Percentiles rank a stretch among this genome's conserved stretches.
Evolutionary conservation across 2,329 filamentous ascomycete species (phyloP).

Genomic region (Xylariaceae sp.): DNA sequence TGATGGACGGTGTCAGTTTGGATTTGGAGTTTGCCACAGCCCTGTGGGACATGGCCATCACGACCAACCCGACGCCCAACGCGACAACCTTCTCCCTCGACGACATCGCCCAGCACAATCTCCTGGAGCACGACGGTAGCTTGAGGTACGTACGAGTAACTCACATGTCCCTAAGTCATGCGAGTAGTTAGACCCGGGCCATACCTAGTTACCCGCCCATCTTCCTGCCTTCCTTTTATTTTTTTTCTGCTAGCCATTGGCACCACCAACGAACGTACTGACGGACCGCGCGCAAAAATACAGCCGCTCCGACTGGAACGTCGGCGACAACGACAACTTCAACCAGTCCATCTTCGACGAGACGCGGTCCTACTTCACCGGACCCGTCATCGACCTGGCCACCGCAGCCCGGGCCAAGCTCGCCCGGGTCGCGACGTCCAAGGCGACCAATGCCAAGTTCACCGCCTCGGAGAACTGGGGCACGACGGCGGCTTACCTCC

Average conservation of each 20-base stretch:
- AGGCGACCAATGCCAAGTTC: constrained; percentile 7
- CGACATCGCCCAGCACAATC: constrained; percentile 35
- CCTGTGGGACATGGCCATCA: constrained; percentile 36
- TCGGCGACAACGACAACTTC: constrained; percentile 44
- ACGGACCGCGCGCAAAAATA: too few species aligned
- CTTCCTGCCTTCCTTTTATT: background rate
- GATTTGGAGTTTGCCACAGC: constrained; percentile 28
- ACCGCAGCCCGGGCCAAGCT: constrained; percentile 30
- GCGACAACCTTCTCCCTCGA: constrained; percentile 32
- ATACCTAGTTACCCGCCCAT: background rate
- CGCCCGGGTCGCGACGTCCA: constrained; percentile 5
- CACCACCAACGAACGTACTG: too few species aligned
- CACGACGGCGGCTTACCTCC: constrained; percentile 41
- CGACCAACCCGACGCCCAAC: constrained; percentile 35
- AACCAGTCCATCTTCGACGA: constrained; percentile 42
- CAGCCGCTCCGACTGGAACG: constrained; percentile 39
- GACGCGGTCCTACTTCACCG: constrained; percentile 38
- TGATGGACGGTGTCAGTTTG: constrained; percentile 36
- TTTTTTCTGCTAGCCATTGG: too few species aligned
- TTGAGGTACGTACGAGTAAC: constrained; percentile 25
- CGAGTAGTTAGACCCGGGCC: background rate
- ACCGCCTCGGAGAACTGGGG: constrained; percentile 36
- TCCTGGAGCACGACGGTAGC: constrained; percentile 42
- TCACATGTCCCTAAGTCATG: background rate
- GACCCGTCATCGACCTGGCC: constrained; percentile 27